Percentiles rank a stretch among this genome's conserved stretches.
Conservation (phyloP, 2,329 filamentous ascomycete species). For the Alternaria arbusti region DNA sequence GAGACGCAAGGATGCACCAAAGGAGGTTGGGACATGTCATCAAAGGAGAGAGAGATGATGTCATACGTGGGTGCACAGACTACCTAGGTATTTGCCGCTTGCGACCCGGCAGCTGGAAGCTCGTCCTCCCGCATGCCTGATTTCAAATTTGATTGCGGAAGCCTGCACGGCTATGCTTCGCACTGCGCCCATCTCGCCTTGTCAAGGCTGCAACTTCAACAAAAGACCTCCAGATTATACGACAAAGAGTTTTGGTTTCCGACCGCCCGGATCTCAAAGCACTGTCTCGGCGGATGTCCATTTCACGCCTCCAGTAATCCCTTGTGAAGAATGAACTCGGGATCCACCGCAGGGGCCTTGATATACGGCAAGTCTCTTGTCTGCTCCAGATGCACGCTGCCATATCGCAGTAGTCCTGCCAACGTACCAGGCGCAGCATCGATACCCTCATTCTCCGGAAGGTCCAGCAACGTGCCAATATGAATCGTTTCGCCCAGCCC, state of each 20-base stretch:
- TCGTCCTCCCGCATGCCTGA: neutral
- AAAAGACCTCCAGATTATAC: neutral
- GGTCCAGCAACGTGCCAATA: conserved; percentile 40
- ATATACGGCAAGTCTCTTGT: conserved; percentile 36
- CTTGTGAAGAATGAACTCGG: conserved; percentile 26
- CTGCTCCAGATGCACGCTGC: conserved; percentile 46
- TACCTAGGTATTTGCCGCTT: neutral
- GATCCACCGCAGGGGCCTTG: conserved; percentile 16
- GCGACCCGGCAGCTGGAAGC: neutral
- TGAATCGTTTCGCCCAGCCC: conserved; percentile 28
- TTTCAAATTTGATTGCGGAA: neutral
- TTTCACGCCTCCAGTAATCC: conserved; percentile 22
- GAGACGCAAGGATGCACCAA: neutral
- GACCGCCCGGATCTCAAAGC: neutral
- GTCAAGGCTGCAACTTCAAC: neutral
- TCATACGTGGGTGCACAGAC: neutral
- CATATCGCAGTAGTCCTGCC: conserved; percentile 47
- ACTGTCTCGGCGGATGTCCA: neutral
- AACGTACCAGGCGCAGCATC: conserved; percentile 44
- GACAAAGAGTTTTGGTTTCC: neutral
- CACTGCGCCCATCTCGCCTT: neutral
- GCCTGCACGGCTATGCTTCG: neutral
- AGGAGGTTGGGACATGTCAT: neutral
- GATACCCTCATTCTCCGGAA: conserved; percentile 40
- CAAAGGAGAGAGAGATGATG: neutral